A percentile compares a stretch with the other conserved stretches of the same genome.
Evolutionary conservation across 345 rosid species (phyloP).

Genomic region (Acer negundo): DNA sequence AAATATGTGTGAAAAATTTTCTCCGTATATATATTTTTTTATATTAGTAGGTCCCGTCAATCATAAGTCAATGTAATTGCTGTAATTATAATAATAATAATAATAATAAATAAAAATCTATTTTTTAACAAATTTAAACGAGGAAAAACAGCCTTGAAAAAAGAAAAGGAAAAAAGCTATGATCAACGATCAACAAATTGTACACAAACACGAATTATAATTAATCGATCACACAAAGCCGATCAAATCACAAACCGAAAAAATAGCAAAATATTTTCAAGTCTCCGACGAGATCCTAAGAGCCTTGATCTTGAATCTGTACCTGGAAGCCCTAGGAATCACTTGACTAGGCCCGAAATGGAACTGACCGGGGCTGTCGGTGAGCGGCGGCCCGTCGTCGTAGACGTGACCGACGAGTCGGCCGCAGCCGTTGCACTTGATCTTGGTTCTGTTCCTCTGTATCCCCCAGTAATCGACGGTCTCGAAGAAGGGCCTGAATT

Average conservation of each 20-base stretch:
- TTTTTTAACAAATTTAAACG: too few relatives aligned
- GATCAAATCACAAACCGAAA: slow-evolving; percentile 9
- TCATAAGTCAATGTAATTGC: too few relatives aligned
- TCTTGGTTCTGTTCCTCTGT: slow-evolving; percentile 72
- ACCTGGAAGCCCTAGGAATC: slow-evolving; percentile 74
- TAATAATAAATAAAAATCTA: too few relatives aligned
- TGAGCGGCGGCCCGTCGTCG: slow-evolving; percentile 85
- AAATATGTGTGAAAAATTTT: too few relatives aligned
- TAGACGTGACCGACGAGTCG: slow-evolving; percentile 62
- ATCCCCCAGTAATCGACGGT: slow-evolving; percentile 88
- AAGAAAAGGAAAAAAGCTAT: too few relatives aligned
- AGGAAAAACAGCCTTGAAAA: too few relatives aligned
- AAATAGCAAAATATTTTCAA: slow-evolving; percentile 26
- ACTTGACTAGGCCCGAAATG: slow-evolving; percentile 89
- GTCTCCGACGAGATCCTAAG: slow-evolving; percentile 57
- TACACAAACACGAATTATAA: neutral
- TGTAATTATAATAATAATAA: too few relatives aligned
- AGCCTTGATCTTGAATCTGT: slow-evolving; percentile 73
- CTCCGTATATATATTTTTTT: too few relatives aligned
- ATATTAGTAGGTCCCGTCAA: too few relatives aligned
- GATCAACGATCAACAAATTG: too few relatives aligned
- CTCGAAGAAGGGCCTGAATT: slow-evolving; percentile 81
- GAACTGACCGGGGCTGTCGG: slow-evolving; percentile 62
- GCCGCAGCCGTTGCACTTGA: slow-evolving; percentile 64
- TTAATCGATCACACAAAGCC: neutral